phyloP scores from a whole-genome alignment of 2,329 filamentous ascomycete genomes.

The Fusarium sp. region DNA sequence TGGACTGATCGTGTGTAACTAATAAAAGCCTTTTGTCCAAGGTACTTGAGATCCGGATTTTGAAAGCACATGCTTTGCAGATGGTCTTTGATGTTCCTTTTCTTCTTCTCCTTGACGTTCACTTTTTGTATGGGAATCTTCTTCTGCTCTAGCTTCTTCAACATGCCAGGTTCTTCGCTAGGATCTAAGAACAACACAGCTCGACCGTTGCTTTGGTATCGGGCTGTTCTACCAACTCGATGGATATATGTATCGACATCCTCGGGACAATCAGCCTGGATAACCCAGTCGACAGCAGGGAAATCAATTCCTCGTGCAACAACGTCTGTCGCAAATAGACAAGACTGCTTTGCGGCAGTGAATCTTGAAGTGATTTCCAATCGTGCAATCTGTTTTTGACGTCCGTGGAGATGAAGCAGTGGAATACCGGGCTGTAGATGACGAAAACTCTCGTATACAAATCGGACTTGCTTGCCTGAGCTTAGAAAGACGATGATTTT shows the following conservation, averaged over 20 bases:
- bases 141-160: conserved; percentile 86
- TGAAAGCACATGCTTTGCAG: conserved; percentile 97
- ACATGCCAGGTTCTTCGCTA: conserved; percentile 92
- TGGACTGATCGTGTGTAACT: conserved; percentile 89
- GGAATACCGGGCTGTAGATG: conserved; percentile 96
- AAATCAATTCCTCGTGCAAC: conserved; percentile 96
- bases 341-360: conserved; percentile 83
- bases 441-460: conserved; percentile 93
- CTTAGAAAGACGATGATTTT: conserved; percentile 98
- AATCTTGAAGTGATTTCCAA: conserved; percentile 91
- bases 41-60: conserved; percentile 91
- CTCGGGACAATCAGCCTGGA: conserved; percentile 98
- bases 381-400: conserved; percentile 91
- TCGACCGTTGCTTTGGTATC: conserved; percentile 88
- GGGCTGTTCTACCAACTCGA: conserved; percentile 92
- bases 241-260: conserved; percentile 99
- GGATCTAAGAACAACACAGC: conserved; percentile 94
- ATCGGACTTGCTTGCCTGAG: conserved; percentile 95
- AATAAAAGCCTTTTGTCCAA: conserved; percentile 96
- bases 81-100: conserved; percentile 85
- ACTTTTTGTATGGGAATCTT: conserved; percentile 91
- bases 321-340: conserved; percentile 95
- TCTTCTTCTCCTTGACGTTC: conserved; percentile 90
- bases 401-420: conserved; percentile 91
- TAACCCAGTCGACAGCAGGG: conserved; percentile 96